Conservation (phyloP, 1,284 basidiomycete genomes). For the Papiliotrema laurentii region DNA sequence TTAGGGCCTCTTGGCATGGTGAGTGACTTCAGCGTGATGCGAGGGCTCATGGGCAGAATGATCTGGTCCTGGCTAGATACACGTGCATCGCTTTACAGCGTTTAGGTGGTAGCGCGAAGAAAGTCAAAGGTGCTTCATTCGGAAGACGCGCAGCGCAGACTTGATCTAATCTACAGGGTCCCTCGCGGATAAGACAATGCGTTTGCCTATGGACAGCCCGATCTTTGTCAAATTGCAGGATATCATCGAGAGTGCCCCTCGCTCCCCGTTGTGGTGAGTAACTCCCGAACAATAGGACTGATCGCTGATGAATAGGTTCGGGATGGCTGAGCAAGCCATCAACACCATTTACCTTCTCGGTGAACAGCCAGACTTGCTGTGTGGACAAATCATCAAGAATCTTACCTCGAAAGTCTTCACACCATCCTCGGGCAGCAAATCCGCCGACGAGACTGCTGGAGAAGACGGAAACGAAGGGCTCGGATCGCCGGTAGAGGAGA, state of each 20-base stretch:
- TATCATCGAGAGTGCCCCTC: conserved; percentile 68
- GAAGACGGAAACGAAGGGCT: conserved; percentile 5
- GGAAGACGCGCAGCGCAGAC: not conserved
- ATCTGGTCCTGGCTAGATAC: conserved; percentile 85
- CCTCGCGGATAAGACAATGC: conserved; percentile 76
- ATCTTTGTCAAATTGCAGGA: conserved; percentile 82
- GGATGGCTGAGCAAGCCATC: conserved; percentile 91
- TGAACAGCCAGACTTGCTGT: conserved; percentile 86
- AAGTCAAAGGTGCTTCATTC: conserved; percentile 72
- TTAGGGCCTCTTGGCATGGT: conserved; percentile 80
- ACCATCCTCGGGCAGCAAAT: conserved; percentile 9
- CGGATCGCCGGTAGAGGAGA: not conserved
- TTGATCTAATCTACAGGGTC: conserved; percentile 57
- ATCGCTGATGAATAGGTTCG: conserved; percentile 56
- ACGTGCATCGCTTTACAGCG: conserved; percentile 91
- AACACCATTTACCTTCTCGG: conserved; percentile 93
- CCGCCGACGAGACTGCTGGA: conserved; percentile 13
- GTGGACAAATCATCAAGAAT: conserved; percentile 74
- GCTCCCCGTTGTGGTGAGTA: conserved; percentile 73
- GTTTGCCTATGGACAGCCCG: conserved; percentile 80
- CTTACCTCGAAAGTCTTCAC: conserved; percentile 73
- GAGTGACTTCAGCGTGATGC: conserved; percentile 7
- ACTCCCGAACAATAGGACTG: not conserved
- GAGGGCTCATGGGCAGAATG: conserved; percentile 54
- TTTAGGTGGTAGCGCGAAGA: conserved; percentile 90